These are phyloP conservation scores for Piloderma croceum DNA, from an alignment of 768 basidiomycete species.

Conservation along the genomic window DNA sequence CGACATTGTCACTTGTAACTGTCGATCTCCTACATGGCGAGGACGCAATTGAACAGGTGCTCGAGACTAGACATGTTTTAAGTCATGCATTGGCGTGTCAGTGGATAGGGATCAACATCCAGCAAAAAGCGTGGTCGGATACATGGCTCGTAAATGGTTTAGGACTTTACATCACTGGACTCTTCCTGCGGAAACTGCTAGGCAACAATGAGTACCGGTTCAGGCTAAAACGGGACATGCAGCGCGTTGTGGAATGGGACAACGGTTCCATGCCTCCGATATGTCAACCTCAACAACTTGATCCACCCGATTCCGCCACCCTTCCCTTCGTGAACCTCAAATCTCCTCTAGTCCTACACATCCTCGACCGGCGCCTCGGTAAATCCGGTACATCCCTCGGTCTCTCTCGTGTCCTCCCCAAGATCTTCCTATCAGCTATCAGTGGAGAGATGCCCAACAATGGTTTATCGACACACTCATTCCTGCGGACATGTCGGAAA, in stretches of 20 bases:
- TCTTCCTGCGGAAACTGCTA: conserved; percentile 80
- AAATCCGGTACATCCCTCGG: conserved; percentile 95
- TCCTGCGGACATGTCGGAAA: conserved; percentile 88
- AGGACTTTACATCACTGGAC: conserved; percentile 82
- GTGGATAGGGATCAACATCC: conserved; percentile 96
- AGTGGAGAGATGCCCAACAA: conserved; percentile 86
- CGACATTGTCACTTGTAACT: conserved; percentile 75
- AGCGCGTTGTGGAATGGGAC: conserved; percentile 83
- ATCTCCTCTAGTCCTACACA: conserved; percentile 92
- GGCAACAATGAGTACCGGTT: conserved; percentile 98
- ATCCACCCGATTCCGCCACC: conserved; percentile 75
- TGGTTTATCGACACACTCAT: conserved; percentile 81
- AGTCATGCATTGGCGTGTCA: conserved; percentile 89
- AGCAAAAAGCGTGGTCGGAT: conserved; percentile 89
- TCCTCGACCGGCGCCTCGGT: conserved; percentile 86
- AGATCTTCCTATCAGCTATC: conserved; percentile 89
- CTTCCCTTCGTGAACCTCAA: conserved; percentile 93
- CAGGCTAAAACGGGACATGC: conserved; percentile 93
- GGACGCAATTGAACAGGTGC: conserved; percentile 87
- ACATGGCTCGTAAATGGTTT: conserved; percentile 96
- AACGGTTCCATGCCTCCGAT: conserved; percentile 87
- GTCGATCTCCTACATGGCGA: conserved; percentile 82
- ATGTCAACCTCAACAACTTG: conserved; percentile 80
- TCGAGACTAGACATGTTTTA: conserved; percentile 83
- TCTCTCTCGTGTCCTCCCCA: conserved; percentile 89